phyloP scores from a whole-genome alignment of 2,329 filamentous ascomycete species.

The Aspergillus unguis region DNA sequence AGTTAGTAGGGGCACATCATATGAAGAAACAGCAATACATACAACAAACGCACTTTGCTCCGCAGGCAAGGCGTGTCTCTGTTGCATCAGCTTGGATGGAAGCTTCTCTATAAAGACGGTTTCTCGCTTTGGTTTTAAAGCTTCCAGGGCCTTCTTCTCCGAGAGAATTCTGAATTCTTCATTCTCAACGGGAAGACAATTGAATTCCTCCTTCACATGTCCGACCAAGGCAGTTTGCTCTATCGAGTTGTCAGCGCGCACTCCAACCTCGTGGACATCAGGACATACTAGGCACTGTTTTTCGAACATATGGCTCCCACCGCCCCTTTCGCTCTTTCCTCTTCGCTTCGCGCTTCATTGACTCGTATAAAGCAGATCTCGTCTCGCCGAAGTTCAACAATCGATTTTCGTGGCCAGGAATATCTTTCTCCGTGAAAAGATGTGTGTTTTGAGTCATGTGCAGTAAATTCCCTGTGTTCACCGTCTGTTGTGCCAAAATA shows the following conservation, averaged over 20 bases:
- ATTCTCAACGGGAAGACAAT: constrained; percentile 69
- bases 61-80: constrained; percentile 51
- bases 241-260: constrained; percentile 31
- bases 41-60: constrained; percentile 45
- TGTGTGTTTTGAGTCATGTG: constrained; percentile 72
- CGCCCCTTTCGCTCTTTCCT: constrained; percentile 51
- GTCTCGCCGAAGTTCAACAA: constrained; percentile 42
- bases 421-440: constrained; percentile 89
- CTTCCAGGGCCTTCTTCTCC: constrained; percentile 55
- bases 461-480: constrained; percentile 41
- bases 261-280: background rate
- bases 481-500: constrained; percentile 67
- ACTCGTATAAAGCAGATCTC: constrained; percentile 47
- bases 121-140: constrained; percentile 58
- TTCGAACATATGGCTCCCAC: constrained; percentile 56
- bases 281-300: constrained; percentile 68
- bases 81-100: constrained; percentile 54
- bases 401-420: constrained; percentile 66
- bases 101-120: constrained; percentile 50
- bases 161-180: constrained; percentile 65
- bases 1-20: constrained; percentile 19
- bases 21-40: constrained; percentile 25
- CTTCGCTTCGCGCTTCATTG: constrained; percentile 44
- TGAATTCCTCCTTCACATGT: constrained; percentile 71
- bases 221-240: constrained; percentile 77